Percentiles rank a stretch among this genome's conserved stretches.
Conservation (phyloP, 2,329 filamentous ascomycete species). For the Xylaria sp. region DNA sequence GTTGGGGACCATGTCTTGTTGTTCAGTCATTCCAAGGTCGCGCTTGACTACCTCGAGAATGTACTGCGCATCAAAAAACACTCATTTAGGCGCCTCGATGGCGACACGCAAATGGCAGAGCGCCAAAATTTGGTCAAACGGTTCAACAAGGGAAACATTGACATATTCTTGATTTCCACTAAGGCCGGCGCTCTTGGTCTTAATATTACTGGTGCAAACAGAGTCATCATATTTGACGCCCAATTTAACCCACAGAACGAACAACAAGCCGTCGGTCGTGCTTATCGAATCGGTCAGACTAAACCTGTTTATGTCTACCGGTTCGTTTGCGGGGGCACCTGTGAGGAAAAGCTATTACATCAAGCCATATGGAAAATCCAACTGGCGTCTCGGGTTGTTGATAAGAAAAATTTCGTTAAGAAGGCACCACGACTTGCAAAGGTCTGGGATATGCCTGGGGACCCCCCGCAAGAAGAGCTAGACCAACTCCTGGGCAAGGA, state of each 20-base stretch:
- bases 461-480: slow-evolving; percentile 58
- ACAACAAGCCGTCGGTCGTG: slow-evolving; percentile 84
- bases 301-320: slow-evolving; percentile 87
- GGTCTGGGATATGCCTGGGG: slow-evolving; percentile 64
- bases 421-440: slow-evolving; percentile 63
- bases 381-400: slow-evolving; percentile 78
- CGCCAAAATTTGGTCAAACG: slow-evolving; percentile 69
- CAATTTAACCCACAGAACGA: slow-evolving; percentile 81
- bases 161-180: slow-evolving; percentile 83
- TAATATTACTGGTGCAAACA: slow-evolving; percentile 83
- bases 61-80: slow-evolving; percentile 58
- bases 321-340: slow-evolving; percentile 78
- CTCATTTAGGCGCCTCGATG: slow-evolving; percentile 69
- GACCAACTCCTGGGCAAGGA: slow-evolving; percentile 65
- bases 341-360: slow-evolving; percentile 76
- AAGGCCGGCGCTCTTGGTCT: slow-evolving; percentile 81
- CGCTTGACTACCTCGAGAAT: slow-evolving; percentile 70
- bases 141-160: slow-evolving; percentile 66
- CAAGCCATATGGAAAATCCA: slow-evolving; percentile 82
- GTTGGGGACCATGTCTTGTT: slow-evolving; percentile 77
- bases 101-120: slow-evolving; percentile 58
- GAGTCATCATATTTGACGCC: slow-evolving; percentile 86
- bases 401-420: slow-evolving; percentile 78
- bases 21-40: slow-evolving; percentile 76
- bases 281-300: slow-evolving; percentile 82